Base-by-base conservation (phyloP, 2,329 filamentous ascomycete species). In the Apiospora sp. region DNA sequence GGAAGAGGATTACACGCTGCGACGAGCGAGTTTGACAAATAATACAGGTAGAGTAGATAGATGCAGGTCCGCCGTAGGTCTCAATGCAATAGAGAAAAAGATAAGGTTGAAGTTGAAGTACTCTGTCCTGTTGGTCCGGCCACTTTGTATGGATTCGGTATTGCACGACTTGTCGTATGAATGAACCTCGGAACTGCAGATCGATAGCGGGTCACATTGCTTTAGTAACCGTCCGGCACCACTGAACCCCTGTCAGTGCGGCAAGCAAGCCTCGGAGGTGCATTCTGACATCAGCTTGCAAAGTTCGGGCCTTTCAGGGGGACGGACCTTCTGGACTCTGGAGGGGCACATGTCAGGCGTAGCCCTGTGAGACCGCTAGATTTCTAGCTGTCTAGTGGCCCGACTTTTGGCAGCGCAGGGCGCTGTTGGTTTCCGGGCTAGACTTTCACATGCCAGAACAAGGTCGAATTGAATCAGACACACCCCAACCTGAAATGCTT, bases 371-470 rank as follows among this genome's bases (percentile, higher is more conserved):
- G 30, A 61, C 54, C 30, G 54, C 54, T 22, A 37, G 37, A 61
- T 61, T 34, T 37, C 54, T 61, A 58, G 51, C 51, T 34, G 27
- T 30, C 51, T 58, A 58, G 51, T 58, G 51, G 51, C 6, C 27
- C 51, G 24, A 14, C 4, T 16, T 58, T 58, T 58, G 54, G 46
- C 46, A 49, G 44, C 46, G 46, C 24, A 54, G 24, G 49, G 12
- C n/a, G 24, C 7, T 27, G 49, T 14, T 54, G 24, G 27, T 27
- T 10, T 41, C n/a, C 58, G 14, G 14, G 16, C 58, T 7, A 37
- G 58, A 41, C 34, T 64, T 64, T 64, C 58, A 64, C 58, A 64
- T 64, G 58, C 58, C 58, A 64, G 46, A 41, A 64, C 58, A n/a
- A 19, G 27, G 27, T 30, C 27, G 27, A 30, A 22, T 41, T 12